Evolutionary conservation across 768 basidiomycete genomes (phyloP), one percentile per base, ranked within the genome.

Genomic region (Lentinula sp.): DNA sequence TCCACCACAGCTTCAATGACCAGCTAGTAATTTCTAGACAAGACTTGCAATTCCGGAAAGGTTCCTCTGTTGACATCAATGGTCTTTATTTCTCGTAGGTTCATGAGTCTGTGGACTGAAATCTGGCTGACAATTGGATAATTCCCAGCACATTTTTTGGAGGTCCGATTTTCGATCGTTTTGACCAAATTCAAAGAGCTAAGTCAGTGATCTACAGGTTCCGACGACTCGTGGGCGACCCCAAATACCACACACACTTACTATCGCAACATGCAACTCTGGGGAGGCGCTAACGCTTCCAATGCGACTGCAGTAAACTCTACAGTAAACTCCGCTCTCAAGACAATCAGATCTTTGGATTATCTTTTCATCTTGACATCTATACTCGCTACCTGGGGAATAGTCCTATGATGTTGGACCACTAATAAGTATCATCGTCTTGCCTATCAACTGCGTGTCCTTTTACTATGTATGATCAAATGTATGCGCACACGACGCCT

Each of bases 71-170:
- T 28, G 69, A 74, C 8, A 79, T 84, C 8, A 86, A 85, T 37
- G 91, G 93, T 7, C 71, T 93, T 52, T 93, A 83, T 74, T 90
- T 94, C 72, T 93, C 91, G 85, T 88, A 61, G 71, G 85, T 72
- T 5, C 35, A 37, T 61, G 6, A 59, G 32, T 64, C 41, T 59
- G 18, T 42, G 18, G n/a, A 36, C 13, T 48, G 53, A 20, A 48
- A 2, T 41, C 13, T 62, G 48, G 35, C 33, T 50, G 37, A 60
- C 63, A 20, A 59, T 49, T 33, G 45, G 45, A 55, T 35, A 32
- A 13, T 52, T 5, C 51, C 8, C 62, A 89, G 88, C 37, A 91
- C 90, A 20, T 93, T 93, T 76, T 93, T 92, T 68, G 91, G 91
- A 73, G 92, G 89, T 76, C 64, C 70, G 61, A 62, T 9, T 18